Base-by-base conservation (phyloP, 768 basidiomycete species). In the Russula sp. region DNA sequence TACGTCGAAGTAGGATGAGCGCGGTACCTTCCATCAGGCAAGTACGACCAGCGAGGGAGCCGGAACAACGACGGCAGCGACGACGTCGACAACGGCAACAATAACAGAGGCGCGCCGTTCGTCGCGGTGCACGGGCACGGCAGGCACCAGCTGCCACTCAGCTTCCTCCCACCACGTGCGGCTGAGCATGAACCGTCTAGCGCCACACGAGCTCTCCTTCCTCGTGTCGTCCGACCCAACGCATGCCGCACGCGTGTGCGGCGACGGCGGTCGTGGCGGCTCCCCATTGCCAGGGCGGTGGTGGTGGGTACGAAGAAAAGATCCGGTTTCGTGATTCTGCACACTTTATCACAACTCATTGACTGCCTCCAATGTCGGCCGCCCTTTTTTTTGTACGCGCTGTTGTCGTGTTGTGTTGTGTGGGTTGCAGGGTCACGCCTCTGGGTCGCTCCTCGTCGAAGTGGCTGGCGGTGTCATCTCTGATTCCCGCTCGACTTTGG, bases 201-300 rank as follows among this genome's bases (percentile, higher is more conserved):
- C 78, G 11, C 73, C 77, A 2, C 74, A 77, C 10, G 73, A 73
- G 13, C 76, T 93, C 52, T 80, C 79, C 63, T 85, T 94, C 74
- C 84, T 98, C 65, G 94, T 98, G 75, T 93, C 90, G 4, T 90
- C 95, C 47, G 96, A 99, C 70, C 83, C 89, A 3, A 87, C 86
- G 0, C 97, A 99, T 71, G 87, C 91, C 1, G 89, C 93, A n/a
- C 90, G 94, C 63, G 83, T 86, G 5, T 77, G 95, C 43, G 93
- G 95, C 0, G 89, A 96, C 58, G 94, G 93, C 2, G 43, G 46
- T 6, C 18, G 32, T n/a, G n/a, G n/a, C n/a, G n/a, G n/a, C n/a
- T n/a, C n/a, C n/a, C n/a, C n/a, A n/a, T n/a, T n/a, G n/a, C 1
- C 32, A 81, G 7, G 88, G 86, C 2, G 84, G 84, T n/a, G n/a